phyloP scores from a whole-genome alignment of 1,284 basidiomycete genomes.

The Pulveroboletus sp. region DNA sequence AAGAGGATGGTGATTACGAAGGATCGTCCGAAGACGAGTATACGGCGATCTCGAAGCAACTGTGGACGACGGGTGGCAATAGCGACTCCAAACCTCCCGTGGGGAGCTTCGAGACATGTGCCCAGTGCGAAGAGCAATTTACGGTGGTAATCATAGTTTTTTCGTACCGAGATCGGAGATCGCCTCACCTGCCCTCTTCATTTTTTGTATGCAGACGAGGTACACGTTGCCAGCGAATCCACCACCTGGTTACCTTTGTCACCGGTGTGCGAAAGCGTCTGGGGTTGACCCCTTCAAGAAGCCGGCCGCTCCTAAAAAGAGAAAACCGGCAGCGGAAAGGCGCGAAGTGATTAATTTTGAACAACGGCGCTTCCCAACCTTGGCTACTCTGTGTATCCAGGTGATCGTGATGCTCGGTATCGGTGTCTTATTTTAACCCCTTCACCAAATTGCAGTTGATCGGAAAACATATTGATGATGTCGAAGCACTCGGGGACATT shows the following conservation, averaged over 20 bases:
- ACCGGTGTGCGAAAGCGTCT: constrained; percentile 70
- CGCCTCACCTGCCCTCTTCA: constrained; percentile 2
- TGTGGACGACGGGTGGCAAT: constrained; percentile 41
- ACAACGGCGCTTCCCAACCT: constrained; percentile 60
- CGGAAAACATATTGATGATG: constrained; percentile 82
- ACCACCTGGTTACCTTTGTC: constrained; percentile 75
- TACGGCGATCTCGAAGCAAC: constrained; percentile 52
- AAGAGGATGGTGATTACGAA: constrained; percentile 44
- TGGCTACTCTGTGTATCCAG: constrained; percentile 79
- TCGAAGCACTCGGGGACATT: constrained; percentile 88
- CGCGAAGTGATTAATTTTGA: constrained; percentile 67
- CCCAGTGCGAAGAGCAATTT: constrained; percentile 80
- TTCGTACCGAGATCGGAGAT: not conserved
- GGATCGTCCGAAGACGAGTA: constrained; percentile 49
- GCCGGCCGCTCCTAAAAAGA: constrained; percentile 53
- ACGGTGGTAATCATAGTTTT: constrained; percentile 63
- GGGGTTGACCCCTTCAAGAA: constrained; percentile 86
- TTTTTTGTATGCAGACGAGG: constrained; percentile 57
- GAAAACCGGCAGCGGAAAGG: constrained; percentile 58
- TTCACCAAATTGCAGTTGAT: constrained; percentile 54
- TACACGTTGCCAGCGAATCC: constrained; percentile 75
- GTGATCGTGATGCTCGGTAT: constrained; percentile 35
- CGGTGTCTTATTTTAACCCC: not conserved
- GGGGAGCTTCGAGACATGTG: constrained; percentile 82
- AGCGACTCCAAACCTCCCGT: constrained; percentile 57